A percentile compares a stretch with the other conserved stretches of the same genome.
These are phyloP conservation scores for Laguncularia racemosa DNA, from an alignment of 345 rosid genomes.

Conservation along the genomic window DNA sequence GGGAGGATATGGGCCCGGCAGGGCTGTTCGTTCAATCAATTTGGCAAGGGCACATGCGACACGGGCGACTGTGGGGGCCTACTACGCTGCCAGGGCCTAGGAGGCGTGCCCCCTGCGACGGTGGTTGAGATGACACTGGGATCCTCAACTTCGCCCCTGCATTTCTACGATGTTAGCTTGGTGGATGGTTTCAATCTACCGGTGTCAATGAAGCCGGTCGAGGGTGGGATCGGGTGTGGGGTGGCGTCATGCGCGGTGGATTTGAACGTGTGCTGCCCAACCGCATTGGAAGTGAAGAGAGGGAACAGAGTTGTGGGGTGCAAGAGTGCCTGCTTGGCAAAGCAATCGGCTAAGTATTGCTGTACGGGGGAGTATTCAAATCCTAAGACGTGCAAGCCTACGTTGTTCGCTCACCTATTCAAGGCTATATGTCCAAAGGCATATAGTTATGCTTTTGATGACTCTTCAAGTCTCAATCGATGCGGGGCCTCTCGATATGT, in stretches of 20 bases:
- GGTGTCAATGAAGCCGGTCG: constrained; percentile 32
- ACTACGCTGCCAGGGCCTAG: constrained; percentile 28
- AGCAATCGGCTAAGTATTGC: constrained; percentile 30
- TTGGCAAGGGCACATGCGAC: constrained; percentile 16
- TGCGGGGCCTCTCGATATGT: constrained; percentile 34
- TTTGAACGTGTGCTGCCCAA: constrained; percentile 28
- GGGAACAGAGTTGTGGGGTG: constrained; percentile 23
- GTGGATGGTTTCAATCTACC: constrained; percentile 40
- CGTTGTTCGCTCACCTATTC: constrained; percentile 20
- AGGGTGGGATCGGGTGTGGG: constrained; percentile 29
- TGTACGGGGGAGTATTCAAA: constrained; percentile 29
- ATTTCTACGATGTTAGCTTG: constrained; percentile 38
- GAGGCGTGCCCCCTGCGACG: constrained; percentile 32
- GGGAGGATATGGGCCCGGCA: constrained; percentile 8
- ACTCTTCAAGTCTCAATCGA: constrained; percentile 22
- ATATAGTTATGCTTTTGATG: constrained; percentile 37
- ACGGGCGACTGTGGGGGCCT: constrained; percentile 38
- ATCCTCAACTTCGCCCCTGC: constrained; percentile 20
- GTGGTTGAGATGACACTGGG: constrained; percentile 33
- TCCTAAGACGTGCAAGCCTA: constrained; percentile 28
- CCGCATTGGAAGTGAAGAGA: constrained; percentile 21
- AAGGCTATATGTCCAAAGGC: constrained; percentile 36
- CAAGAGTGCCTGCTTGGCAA: constrained; percentile 36
- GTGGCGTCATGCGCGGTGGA: constrained; percentile 26
- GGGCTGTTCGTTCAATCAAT: not conserved